These are phyloP conservation scores for Chlamydomonas reinhardtii DNA, from an alignment of 163 green algal genomes.

Conservation along the genomic window DNA sequence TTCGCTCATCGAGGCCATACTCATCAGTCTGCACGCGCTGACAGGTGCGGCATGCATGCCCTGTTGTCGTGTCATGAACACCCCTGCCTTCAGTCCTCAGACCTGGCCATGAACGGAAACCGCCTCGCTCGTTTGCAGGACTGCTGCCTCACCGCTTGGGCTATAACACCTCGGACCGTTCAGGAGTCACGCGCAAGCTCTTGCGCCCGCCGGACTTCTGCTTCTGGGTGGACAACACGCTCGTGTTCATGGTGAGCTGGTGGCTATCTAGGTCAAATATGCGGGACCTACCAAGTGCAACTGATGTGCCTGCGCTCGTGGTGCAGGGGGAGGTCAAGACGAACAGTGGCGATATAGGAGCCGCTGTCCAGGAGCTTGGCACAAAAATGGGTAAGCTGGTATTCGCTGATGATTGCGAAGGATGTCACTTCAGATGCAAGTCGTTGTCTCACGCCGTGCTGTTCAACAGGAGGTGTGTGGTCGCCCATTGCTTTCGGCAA, in stretches of 20 bases:
- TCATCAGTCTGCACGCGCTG: neutral
- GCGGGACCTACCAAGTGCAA: slow-evolving; percentile 2
- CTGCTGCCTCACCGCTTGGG: slow-evolving; percentile 30
- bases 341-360: neutral
- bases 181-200: slow-evolving; percentile 3
- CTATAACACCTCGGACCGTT: slow-evolving; percentile 17
- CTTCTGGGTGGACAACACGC: slow-evolving; percentile 33
- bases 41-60: slow-evolving; percentile 32
- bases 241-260: slow-evolving; percentile 40
- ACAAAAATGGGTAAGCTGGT: slow-evolving; percentile 29
- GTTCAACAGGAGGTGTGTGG: slow-evolving; percentile 17
- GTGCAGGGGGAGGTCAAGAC: slow-evolving; percentile 25
- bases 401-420: slow-evolving; percentile 6
- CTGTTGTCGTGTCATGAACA: neutral
- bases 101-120: slow-evolving; percentile 14
- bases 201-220: slow-evolving; percentile 30
- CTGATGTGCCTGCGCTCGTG: neutral
- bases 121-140: slow-evolving; percentile 21
- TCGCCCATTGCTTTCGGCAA: slow-evolving; percentile 21
- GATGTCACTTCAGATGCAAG: neutral
- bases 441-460: neutral
- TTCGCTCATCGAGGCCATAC: neutral
- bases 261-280: slow-evolving; percentile 20
- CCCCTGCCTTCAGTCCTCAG: slow-evolving; percentile 12
- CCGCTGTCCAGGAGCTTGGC: slow-evolving; percentile 17